These are phyloP conservation scores for Amborella trichopoda DNA, from an alignment of 164 flowering plant genomes.

Conservation along the genomic window DNA sequence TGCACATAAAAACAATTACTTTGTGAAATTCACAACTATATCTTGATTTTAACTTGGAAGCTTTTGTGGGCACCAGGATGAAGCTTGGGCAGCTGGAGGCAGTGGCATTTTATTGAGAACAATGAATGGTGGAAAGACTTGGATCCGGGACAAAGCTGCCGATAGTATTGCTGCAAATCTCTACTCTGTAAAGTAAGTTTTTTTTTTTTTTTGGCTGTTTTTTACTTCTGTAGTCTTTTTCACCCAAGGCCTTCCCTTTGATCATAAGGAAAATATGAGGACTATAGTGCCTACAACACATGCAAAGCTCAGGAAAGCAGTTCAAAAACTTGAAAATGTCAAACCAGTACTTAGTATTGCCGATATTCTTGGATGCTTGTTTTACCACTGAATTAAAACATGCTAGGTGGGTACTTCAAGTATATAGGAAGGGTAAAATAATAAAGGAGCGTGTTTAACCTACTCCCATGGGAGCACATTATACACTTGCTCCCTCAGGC, in stretches of 20 bases:
- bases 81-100: slow-evolving; percentile 99
- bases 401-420: too few relatives aligned
- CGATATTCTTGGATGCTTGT: not conserved
- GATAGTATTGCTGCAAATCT: slow-evolving; percentile 96
- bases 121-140: slow-evolving; percentile 86
- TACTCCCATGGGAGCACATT: too few relatives aligned
- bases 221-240: not conserved
- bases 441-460: too few relatives aligned
- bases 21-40: too few relatives aligned
- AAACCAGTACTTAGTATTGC: not conserved
- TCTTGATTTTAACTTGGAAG: too few relatives aligned
- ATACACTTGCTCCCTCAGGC: too few relatives aligned
- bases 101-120: slow-evolving; percentile 87
- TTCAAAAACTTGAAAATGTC: not conserved
- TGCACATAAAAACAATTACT: too few relatives aligned
- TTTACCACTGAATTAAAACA: too few relatives aligned
- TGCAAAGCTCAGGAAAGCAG: not conserved
- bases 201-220: not conserved
- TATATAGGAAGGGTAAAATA: too few relatives aligned
- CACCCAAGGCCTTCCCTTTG: not conserved
- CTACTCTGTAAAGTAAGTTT: slow-evolving; percentile 87
- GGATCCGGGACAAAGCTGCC: slow-evolving; percentile 95
- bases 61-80: slow-evolving; percentile 37
- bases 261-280: not conserved
- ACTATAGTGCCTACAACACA: not conserved